These are phyloP conservation scores for Urtica urens DNA, from an alignment of 306 rosid species.

Conservation along the genomic window DNA sequence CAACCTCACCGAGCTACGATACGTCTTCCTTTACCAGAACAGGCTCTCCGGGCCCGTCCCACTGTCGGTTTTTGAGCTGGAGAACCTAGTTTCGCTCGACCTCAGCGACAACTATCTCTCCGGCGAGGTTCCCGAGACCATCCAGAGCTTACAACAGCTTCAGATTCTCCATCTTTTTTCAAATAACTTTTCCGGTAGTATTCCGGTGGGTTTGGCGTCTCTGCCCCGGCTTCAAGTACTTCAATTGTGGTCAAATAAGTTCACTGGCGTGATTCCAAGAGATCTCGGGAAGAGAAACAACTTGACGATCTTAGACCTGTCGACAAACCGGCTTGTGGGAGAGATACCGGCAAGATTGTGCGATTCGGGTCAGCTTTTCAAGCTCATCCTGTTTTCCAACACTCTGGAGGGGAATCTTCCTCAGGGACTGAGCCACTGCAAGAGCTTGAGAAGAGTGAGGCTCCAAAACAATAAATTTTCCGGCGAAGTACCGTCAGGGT, in stretches of 20 bases:
- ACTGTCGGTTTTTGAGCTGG: constrained; percentile 35
- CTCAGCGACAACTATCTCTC: constrained; percentile 68
- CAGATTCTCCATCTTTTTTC: constrained; percentile 82
- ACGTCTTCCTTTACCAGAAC: constrained; percentile 79
- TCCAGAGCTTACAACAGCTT: constrained; percentile 38
- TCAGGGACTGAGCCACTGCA: constrained; percentile 36
- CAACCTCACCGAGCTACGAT: constrained; percentile 44
- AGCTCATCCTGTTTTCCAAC: constrained; percentile 83
- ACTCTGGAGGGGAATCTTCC: constrained; percentile 52
- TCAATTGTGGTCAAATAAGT: constrained; percentile 82
- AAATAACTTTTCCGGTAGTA: constrained; percentile 49
- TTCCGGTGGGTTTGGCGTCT: constrained; percentile 47
- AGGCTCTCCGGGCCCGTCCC: constrained; percentile 60
- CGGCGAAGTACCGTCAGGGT: constrained; percentile 34
- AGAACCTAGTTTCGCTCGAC: constrained; percentile 61
- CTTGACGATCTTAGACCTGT: constrained; percentile 72
- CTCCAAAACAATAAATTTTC: constrained; percentile 67
- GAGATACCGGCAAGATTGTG: constrained; percentile 56
- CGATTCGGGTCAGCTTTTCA: constrained; percentile 44
- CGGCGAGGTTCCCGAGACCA: constrained; percentile 59
- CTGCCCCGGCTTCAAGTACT: constrained; percentile 73
- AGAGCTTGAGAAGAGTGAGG: constrained; percentile 56
- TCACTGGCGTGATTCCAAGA: constrained; percentile 58
- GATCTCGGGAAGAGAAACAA: constrained; percentile 59
- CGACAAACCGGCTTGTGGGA: constrained; percentile 63